phyloP scores from a whole-genome alignment of 148 eudicot genomes.

The Rhododendron griersonianum region DNA sequence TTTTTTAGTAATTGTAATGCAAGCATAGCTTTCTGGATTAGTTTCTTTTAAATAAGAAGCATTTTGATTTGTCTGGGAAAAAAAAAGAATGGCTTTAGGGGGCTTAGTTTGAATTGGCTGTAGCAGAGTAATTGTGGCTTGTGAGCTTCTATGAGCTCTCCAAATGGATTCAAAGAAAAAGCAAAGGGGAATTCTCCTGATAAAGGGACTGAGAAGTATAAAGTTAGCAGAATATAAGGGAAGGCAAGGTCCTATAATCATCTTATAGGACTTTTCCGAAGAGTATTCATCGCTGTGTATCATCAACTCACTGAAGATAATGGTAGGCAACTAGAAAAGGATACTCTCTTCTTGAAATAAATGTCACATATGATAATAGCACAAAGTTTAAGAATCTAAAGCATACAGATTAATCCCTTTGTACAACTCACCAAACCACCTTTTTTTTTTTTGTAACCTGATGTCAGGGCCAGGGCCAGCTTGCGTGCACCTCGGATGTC shows the following conservation, averaged over 20 bases:
- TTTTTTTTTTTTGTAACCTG: too few relatives aligned
- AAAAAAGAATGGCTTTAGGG: neutral
- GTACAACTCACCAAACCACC: neutral
- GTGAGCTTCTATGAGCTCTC: neutral
- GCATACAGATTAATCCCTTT: neutral
- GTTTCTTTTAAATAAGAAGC: neutral
- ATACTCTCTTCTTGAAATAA: neutral
- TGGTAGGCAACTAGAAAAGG: neutral
- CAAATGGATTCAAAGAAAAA: neutral
- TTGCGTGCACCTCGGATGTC: too few relatives aligned
- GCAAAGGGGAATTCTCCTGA: neutral
- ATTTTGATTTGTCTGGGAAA: neutral
- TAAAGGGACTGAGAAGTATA: neutral
- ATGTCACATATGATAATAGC: neutral
- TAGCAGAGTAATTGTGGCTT: neutral
- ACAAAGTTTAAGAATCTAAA: neutral
- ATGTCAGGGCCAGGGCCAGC: too few relatives aligned
- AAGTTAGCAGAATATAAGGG: neutral
- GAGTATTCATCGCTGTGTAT: neutral
- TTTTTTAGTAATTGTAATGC: neutral
- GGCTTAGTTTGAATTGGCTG: neutral
- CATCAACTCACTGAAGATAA: neutral
- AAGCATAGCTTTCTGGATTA: neutral
- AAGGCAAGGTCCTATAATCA: too few relatives aligned
- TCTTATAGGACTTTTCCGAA: neutral